These are phyloP conservation scores for Beauveria sp. DNA, from an alignment of 2,329 filamentous ascomycete species.

Conservation along the genomic window DNA sequence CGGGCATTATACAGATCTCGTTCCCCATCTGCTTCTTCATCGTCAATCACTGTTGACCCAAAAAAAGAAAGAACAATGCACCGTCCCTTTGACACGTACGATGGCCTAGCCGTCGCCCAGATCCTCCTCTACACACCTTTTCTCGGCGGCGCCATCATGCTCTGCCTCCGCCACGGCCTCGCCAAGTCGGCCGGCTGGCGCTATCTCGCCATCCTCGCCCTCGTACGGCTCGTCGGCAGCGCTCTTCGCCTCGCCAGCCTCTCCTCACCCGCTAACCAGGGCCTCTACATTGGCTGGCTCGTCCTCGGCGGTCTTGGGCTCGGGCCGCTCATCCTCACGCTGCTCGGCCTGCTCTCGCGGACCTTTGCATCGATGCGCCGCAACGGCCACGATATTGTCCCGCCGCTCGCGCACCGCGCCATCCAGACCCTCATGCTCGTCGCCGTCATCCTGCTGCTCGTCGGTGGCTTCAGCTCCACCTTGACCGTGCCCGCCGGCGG, in stretches of 20 bases:
- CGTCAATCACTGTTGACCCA: not conserved
- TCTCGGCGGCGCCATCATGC: slow-evolving; percentile 21
- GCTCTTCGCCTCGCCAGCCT: slow-evolving; percentile 35
- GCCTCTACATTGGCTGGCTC: slow-evolving; percentile 27
- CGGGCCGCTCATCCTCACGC: slow-evolving; percentile 40
- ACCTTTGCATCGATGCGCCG: slow-evolving; percentile 41
- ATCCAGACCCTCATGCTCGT: slow-evolving; percentile 36
- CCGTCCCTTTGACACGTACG: slow-evolving; percentile 21
- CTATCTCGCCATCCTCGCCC: slow-evolving; percentile 50
- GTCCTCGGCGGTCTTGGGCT: slow-evolving; percentile 26
- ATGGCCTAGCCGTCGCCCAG: slow-evolving; percentile 26
- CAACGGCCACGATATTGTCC: slow-evolving; percentile 21
- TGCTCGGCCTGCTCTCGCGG: slow-evolving; percentile 25
- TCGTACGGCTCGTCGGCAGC: slow-evolving; percentile 50
- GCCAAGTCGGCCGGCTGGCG: slow-evolving; percentile 53
- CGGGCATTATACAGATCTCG: not conserved
- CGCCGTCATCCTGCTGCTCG: slow-evolving; percentile 27
- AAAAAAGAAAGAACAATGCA: not conserved
- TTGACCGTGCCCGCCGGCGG: slow-evolving; percentile 18
- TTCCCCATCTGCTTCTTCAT: too few species aligned
- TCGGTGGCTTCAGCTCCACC: slow-evolving; percentile 22
- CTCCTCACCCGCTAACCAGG: slow-evolving; percentile 41
- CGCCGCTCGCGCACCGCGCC: slow-evolving; percentile 24
- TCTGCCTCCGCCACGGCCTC: slow-evolving; percentile 45
- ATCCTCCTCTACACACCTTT: slow-evolving; percentile 23